These are phyloP conservation scores for Gautieria morchelliformis DNA, from an alignment of 768 basidiomycete genomes.

Conservation along the genomic window DNA sequence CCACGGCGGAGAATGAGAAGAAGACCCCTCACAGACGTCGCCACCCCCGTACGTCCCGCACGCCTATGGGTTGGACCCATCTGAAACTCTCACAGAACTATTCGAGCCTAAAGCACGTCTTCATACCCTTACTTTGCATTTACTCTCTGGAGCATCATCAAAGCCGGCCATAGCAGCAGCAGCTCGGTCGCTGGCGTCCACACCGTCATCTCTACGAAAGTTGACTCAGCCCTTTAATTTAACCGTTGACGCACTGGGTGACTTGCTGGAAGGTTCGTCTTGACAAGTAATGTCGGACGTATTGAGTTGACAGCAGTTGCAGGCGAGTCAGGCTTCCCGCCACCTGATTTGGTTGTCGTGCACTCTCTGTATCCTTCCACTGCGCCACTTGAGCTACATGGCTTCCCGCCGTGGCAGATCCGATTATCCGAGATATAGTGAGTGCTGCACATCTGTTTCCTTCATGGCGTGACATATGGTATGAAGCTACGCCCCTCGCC, in stretches of 20 bases:
- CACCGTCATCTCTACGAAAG: background rate
- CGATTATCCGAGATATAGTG: conserved; percentile 73
- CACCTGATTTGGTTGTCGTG: conserved; percentile 72
- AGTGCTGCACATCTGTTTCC: conserved; percentile 19
- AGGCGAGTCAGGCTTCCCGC: conserved; percentile 46
- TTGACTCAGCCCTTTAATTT: conserved; percentile 22
- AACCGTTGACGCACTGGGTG: conserved; percentile 36
- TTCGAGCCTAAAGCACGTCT: background rate
- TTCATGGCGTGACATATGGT: background rate
- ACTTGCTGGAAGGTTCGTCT: conserved; percentile 49
- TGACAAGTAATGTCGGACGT: background rate
- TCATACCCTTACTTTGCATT: conserved; percentile 26
- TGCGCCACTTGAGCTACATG: conserved; percentile 54
- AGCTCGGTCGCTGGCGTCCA: conserved; percentile 35
- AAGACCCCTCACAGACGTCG: background rate
- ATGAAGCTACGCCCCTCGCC: conserved; percentile 2
- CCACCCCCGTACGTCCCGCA: background rate
- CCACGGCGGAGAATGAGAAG: background rate
- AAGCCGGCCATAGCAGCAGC: conserved; percentile 57
- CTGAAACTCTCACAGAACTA: background rate
- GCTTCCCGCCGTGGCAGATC: conserved; percentile 84
- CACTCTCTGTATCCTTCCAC: conserved; percentile 41
- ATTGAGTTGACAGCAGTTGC: conserved; percentile 6
- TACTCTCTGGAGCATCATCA: conserved; percentile 50
- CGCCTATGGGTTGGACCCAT: background rate